Percentiles rank a stretch among this genome's conserved stretches.
These are phyloP conservation scores for Waltergamsia citrina DNA, from an alignment of 2,329 filamentous ascomycete species.

Conservation along the genomic window DNA sequence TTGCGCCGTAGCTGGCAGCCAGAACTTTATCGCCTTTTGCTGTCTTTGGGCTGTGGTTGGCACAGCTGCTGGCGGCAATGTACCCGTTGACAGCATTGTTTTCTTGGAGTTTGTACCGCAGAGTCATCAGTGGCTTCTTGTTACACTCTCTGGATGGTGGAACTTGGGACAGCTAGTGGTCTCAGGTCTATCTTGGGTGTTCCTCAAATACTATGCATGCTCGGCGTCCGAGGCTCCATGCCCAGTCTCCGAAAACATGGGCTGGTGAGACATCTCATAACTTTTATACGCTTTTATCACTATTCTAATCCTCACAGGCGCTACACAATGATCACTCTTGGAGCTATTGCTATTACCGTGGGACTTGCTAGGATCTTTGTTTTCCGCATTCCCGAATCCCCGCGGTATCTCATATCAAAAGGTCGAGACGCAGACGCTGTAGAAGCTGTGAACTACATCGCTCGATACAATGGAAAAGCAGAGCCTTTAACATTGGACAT, in stretches of 20 bases:
- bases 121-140: constrained; percentile 31
- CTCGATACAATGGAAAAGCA: constrained; percentile 21
- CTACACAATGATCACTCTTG: constrained; percentile 29
- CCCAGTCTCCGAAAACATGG: constrained; percentile 29
- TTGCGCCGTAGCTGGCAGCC: constrained; percentile 44
- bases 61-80: constrained; percentile 30
- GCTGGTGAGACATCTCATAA: constrained; percentile 20
- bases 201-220: constrained; percentile 25
- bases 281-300: too few relatives aligned
- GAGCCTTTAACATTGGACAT: constrained; percentile 21
- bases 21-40: constrained; percentile 47
- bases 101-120: constrained; percentile 36
- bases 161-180: constrained; percentile 36
- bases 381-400: constrained; percentile 32
- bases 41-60: constrained; percentile 42
- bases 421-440: constrained; percentile 34
- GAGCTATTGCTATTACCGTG: constrained; percentile 26
- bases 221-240: constrained; percentile 19
- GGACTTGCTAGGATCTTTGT: constrained; percentile 27
- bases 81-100: constrained; percentile 36
- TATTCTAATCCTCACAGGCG: constrained; percentile 12
- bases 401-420: constrained; percentile 29
- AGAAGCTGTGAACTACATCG: constrained; percentile 33
- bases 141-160: constrained; percentile 32
- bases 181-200: constrained; percentile 23